A percentile compares a stretch with the other conserved stretches of the same genome.
These are phyloP conservation scores for Macrophomina tecta DNA, from an alignment of 2,329 filamentous ascomycete species.

Conservation along the genomic window DNA sequence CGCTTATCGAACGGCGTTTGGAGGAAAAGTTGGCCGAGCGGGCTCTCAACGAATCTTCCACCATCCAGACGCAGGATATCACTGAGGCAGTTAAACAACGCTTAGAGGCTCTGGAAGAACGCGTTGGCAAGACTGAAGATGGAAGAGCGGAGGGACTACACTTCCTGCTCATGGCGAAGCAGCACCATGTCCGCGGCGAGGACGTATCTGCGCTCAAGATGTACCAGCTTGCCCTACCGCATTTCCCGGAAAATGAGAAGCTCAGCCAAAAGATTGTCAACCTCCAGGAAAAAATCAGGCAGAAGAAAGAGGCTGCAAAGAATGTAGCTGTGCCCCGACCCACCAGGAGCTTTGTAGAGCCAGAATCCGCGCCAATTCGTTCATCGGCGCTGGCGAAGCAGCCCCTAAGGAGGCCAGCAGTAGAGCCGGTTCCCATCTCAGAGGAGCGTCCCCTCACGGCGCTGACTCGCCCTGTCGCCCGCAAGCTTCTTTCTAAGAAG, in stretches of 20 bases:
- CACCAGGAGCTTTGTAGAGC: not conserved
- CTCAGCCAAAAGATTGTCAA: slow-evolving; percentile 62
- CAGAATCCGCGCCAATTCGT: not conserved
- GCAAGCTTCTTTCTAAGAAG: slow-evolving; percentile 5
- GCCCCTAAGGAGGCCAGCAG: slow-evolving; percentile 28
- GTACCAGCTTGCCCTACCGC: slow-evolving; percentile 83
- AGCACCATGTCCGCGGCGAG: slow-evolving; percentile 85
- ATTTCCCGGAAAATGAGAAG: slow-evolving; percentile 85
- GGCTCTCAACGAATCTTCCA: slow-evolving; percentile 59
- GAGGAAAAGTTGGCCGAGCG: slow-evolving; percentile 86
- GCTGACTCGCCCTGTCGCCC: slow-evolving; percentile 26
- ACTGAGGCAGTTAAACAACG: slow-evolving; percentile 73
- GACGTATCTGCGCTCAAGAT: slow-evolving; percentile 78
- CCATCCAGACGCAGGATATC: slow-evolving; percentile 25
- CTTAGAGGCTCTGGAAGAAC: slow-evolving; percentile 82
- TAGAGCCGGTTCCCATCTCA: slow-evolving; percentile 28
- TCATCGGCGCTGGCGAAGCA: slow-evolving; percentile 27
- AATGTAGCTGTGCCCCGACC: not conserved
- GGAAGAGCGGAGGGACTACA: slow-evolving; percentile 80
- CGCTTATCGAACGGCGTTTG: slow-evolving; percentile 90
- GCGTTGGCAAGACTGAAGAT: slow-evolving; percentile 77
- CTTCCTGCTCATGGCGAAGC: slow-evolving; percentile 86
- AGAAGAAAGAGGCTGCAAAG: slow-evolving; percentile 43
- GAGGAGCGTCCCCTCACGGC: slow-evolving; percentile 46
- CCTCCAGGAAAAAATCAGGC: slow-evolving; percentile 58